Evolutionary conservation across 805 yeast genomes (phyloP).

Genomic region (Brettanomyces naardenensis): DNA sequence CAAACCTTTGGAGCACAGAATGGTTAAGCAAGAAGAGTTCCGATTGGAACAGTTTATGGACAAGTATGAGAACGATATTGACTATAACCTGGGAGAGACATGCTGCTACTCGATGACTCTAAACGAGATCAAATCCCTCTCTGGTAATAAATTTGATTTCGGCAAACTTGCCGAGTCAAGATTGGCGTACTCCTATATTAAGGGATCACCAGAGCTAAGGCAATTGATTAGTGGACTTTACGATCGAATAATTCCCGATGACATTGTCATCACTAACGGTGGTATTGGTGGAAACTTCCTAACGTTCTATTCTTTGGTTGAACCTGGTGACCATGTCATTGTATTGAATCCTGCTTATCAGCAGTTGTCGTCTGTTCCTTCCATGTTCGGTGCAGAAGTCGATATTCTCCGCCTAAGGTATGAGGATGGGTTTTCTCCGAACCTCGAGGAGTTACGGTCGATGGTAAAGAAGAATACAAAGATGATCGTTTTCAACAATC

Average conservation of each 20-base stretch:
- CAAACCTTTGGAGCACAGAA: no score
- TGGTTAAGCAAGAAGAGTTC: conserved; percentile 40
- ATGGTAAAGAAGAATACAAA: conserved; percentile 31
- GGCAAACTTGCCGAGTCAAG: conserved; percentile 20
- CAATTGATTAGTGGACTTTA: conserved; percentile 30
- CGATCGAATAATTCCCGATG: conserved; percentile 22
- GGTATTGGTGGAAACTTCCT: conserved; percentile 51
- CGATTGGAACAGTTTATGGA: conserved; percentile 51
- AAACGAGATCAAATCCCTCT: conserved; percentile 27
- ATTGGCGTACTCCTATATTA: conserved; percentile 39
- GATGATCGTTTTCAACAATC: conserved; percentile 39
- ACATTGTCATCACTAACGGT: conserved; percentile 44
- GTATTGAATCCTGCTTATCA: conserved; percentile 44
- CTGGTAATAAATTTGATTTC: conserved; percentile 20
- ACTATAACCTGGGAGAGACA: conserved; percentile 42
- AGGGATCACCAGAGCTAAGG: conserved; percentile 35
- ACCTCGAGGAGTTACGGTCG: conserved; percentile 24
- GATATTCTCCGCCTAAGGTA: conserved; percentile 26
- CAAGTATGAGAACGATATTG: conserved; percentile 32
- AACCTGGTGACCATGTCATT: conserved; percentile 38
- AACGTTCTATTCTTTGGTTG: conserved; percentile 34
- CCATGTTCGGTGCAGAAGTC: conserved; percentile 36
- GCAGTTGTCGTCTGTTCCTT: conserved; percentile 40
- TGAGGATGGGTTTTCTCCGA: conserved; percentile 31
- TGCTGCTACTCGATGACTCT: conserved; percentile 40